A percentile compares a stretch with the other conserved stretches of the same genome.
These are phyloP conservation scores for Xeromyces bisporus DNA, from an alignment of 495 filamentous ascomycete genomes.

Conservation along the genomic window DNA sequence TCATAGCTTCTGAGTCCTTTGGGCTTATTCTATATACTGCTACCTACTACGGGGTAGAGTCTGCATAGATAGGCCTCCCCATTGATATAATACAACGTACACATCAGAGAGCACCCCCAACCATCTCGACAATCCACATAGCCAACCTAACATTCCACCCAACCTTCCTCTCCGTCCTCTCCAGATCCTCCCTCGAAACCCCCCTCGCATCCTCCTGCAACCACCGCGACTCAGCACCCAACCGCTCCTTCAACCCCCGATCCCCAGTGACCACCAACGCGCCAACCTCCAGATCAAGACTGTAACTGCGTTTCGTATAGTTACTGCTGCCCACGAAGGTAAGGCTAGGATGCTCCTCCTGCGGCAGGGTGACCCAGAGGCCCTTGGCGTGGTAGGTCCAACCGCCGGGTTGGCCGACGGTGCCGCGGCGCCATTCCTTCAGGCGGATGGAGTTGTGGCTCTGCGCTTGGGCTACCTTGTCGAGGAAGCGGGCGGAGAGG, in stretches of 20 bases:
- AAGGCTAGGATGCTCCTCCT: conserved; percentile 44
- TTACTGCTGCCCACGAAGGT: conserved; percentile 83
- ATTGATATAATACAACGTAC: too few relatives aligned
- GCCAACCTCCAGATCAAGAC: conserved; percentile 77
- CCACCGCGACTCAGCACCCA: conserved; percentile 64
- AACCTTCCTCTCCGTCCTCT: conserved; percentile 63
- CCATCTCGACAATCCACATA: conserved; percentile 71
- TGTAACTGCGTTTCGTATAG: conserved; percentile 88
- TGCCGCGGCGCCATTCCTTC: conserved; percentile 77
- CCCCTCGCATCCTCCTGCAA: conserved; percentile 52
- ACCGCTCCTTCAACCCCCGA: conserved; percentile 47
- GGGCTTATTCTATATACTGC: too few relatives aligned
- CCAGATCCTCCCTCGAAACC: conserved; percentile 59
- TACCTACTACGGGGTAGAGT: too few relatives aligned
- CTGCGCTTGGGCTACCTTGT: conserved; percentile 39
- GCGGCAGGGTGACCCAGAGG: conserved; percentile 69
- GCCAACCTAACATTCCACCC: conserved; percentile 70
- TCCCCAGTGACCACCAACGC: conserved; percentile 71
- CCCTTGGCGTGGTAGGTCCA: conserved; percentile 99
- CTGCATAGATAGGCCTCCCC: too few relatives aligned
- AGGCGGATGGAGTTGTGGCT: conserved; percentile 51
- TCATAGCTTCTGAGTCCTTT: too few relatives aligned
- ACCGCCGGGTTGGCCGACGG: conserved; percentile 57
- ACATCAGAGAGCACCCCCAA: conserved; percentile 53
- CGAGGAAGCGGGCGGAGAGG: conserved; percentile 66